A percentile compares a stretch with the other conserved stretches of the same genome.
Evolutionary conservation across 139 green algal genomes (phyloP).

Genomic region (Picochlorum sp.): DNA sequence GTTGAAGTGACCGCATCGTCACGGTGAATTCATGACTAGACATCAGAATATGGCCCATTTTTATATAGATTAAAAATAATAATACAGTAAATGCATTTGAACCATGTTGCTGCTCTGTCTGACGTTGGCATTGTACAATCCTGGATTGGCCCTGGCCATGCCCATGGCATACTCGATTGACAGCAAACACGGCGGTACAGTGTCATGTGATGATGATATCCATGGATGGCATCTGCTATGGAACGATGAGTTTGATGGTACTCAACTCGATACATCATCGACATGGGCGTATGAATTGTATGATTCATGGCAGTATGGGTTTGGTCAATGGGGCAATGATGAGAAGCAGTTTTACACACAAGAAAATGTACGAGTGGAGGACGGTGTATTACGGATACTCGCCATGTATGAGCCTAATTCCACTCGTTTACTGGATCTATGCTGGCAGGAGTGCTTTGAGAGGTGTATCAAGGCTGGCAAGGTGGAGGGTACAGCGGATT

Average conservation of each 20-base stretch:
- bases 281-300: constrained; percentile 6
- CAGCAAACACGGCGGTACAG: no score
- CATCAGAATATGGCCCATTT: no score
- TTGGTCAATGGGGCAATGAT: constrained; percentile 7
- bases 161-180: no score
- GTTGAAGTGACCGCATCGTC: no score
- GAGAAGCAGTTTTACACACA: constrained; percentile 9
- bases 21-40: no score
- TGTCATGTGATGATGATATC: no score
- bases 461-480: constrained; percentile 3
- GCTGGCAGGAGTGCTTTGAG: constrained; percentile 5
- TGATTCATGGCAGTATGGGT: constrained; percentile 10
- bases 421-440: background rate
- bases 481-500: no score
- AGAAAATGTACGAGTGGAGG: constrained; percentile 5
- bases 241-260: constrained; percentile 5
- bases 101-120: no score
- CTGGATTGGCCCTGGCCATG: no score
- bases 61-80: no score
- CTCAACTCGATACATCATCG: background rate
- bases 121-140: no score
- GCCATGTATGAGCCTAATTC: constrained; percentile 2
- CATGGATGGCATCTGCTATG: background rate
- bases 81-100: no score
- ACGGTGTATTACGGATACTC: constrained; percentile 2